These are phyloP conservation scores for Termitomyces sp. DNA, from an alignment of 768 basidiomycete species.

Conservation along the genomic window DNA sequence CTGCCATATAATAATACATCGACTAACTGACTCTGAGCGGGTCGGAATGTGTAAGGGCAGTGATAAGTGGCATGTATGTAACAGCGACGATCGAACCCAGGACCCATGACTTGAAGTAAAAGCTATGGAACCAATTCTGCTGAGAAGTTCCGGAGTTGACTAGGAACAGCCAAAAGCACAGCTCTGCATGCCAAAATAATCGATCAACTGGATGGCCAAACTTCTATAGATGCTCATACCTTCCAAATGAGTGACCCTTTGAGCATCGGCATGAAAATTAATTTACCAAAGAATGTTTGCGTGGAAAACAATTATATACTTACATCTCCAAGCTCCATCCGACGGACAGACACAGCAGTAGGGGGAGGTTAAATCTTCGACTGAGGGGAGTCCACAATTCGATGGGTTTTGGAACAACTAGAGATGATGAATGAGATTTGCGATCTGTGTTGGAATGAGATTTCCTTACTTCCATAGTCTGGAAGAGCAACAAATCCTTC, in stretches of 20 bases:
- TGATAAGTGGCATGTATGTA: slow-evolving; percentile 64
- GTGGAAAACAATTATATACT: slow-evolving; percentile 15
- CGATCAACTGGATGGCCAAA: not conserved
- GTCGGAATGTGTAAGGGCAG: slow-evolving; percentile 55
- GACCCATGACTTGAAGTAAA: slow-evolving; percentile 73
- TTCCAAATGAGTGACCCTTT: slow-evolving; percentile 76
- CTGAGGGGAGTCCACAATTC: slow-evolving; percentile 45
- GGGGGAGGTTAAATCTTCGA: slow-evolving; percentile 52
- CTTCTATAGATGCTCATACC: slow-evolving; percentile 31
- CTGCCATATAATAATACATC: not conserved
- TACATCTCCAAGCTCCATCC: slow-evolving; percentile 78
- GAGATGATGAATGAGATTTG: not conserved
- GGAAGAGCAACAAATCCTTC: slow-evolving; percentile 55
- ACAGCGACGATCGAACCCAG: slow-evolving; percentile 57
- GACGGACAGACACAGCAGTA: slow-evolving; percentile 57
- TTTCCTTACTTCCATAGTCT: slow-evolving; percentile 39
- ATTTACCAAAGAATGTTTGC: not conserved
- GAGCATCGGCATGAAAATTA: not conserved
- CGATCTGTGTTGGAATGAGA: slow-evolving; percentile 7
- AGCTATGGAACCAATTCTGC: slow-evolving; percentile 72
- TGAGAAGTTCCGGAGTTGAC: slow-evolving; percentile 57
- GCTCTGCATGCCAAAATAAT: slow-evolving; percentile 37
- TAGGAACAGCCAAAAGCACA: slow-evolving; percentile 87
- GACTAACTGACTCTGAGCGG: slow-evolving; percentile 45
- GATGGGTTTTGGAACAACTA: slow-evolving; percentile 66